A percentile compares a stretch with the other conserved stretches of the same genome.
Evolutionary conservation across 179 eudicot genomes (phyloP).

Genomic region (Carnegiea gigantea): DNA sequence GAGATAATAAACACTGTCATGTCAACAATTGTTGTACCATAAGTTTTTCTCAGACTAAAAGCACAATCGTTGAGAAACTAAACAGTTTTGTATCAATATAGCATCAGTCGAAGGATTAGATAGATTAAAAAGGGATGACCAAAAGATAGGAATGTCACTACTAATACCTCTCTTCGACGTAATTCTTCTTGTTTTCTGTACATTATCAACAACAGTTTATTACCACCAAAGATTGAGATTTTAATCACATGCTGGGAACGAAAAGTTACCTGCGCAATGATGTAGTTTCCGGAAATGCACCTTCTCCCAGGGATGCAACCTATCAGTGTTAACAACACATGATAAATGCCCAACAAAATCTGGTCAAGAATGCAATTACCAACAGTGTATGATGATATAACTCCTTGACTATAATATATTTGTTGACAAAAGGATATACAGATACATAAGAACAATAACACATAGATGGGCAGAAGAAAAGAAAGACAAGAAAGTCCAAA

Average conservation of each 20-base stretch:
- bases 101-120: background rate
- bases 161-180: slow-evolving; percentile 89
- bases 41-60: slow-evolving; percentile 3
- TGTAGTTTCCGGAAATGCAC: slow-evolving; percentile 83
- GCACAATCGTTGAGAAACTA: slow-evolving; percentile 4
- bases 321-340: slow-evolving; percentile 24
- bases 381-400: background rate
- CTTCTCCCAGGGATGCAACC: slow-evolving; percentile 98
- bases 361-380: background rate
- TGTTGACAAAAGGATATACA: background rate
- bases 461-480: background rate
- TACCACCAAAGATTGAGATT: slow-evolving; percentile 2
- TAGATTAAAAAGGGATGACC: background rate
- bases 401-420: background rate
- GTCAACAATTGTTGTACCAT: slow-evolving; percentile 12
- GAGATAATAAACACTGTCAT: slow-evolving; percentile 17
- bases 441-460: background rate
- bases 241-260: slow-evolving; percentile 2
- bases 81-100: background rate
- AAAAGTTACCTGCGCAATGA: slow-evolving; percentile 71
- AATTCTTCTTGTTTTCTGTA: slow-evolving; percentile 94
- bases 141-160: slow-evolving; percentile 1
- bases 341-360: slow-evolving; percentile 8
- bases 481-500: background rate
- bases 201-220: slow-evolving; percentile 24